Evolutionary conservation across 208 protist genomes (phyloP).

Genomic region (Leishmania aethiopica): DNA sequence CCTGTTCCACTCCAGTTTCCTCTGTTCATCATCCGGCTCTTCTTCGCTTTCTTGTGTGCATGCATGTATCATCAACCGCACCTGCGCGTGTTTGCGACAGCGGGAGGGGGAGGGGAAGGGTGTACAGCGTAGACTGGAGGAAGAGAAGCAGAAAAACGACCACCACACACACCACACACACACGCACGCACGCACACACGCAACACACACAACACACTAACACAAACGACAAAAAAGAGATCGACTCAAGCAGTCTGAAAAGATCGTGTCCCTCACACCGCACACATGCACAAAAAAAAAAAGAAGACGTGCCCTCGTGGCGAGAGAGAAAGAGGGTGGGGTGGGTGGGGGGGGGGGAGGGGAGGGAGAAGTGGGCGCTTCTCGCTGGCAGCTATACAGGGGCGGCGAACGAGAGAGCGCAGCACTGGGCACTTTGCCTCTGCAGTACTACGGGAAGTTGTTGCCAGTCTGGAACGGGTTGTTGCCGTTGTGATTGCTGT

Average conservation of each 20-base stretch:
- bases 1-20: neutral
- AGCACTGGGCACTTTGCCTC: neutral
- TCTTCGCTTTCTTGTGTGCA: neutral
- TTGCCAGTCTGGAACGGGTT: neutral
- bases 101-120: neutral
- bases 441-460: neutral
- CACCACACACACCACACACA: too few species aligned
- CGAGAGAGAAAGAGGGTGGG: neutral
- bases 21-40: neutral
- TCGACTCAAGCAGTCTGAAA: too few species aligned
- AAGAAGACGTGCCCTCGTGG: too few species aligned
- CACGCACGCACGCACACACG: too few species aligned
- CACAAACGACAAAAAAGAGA: too few species aligned
- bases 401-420: neutral
- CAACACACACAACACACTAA: too few species aligned
- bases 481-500: slow-evolving; percentile 3
- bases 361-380: neutral
- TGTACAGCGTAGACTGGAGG: too few species aligned
- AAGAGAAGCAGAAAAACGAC: too few species aligned
- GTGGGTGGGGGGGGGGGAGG: neutral
- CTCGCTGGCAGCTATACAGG: neutral
- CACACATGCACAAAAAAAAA: too few species aligned
- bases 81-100: neutral
- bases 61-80: neutral
- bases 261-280: too few species aligned